Base-by-base conservation (phyloP, 1,139 yeast species). In the Pichia sp. region DNA sequence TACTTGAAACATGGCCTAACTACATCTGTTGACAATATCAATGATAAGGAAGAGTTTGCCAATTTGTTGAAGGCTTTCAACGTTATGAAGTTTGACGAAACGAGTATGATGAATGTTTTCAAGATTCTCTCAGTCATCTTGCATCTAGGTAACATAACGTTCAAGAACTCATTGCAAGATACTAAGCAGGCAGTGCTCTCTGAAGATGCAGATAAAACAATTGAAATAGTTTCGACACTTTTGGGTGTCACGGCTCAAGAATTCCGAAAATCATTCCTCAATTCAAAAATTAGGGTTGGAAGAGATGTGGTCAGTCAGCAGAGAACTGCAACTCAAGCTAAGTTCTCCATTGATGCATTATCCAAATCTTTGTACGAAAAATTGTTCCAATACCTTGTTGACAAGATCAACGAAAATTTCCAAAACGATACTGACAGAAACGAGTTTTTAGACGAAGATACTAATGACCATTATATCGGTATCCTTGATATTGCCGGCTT, bases 401-500 rank as follows among this genome's bases (percentile, higher is more conserved):
- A 70, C 41, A 72, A 75, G 37, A 84, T 93, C 51, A 93, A 93
- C 55, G 66, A 66, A n/a, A 81, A 76, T 38, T 67, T 88, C 32
- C 45, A 41, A 13, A 21, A 35, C 4, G 22, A 28, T 28, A n/a
- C 22, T n/a, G 8, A 5, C 13, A 10, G 10, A n/a, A 19, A 20
- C 29, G 34, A 23, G 5, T 32, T 33, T 15, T 23, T 28, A 6
- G 37, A 34, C 15, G 57, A 56, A 15, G 17, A 32, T 7, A 14
- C 5, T 29, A 12, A 15, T n/a, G 40, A 48, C 23, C 76, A 81
- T 40, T 88, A 81, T 49, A 86, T 91, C 49, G 98, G 99, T 3
- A 93, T 93, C 3, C 66, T 91, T 41, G 99, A 91, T 66, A 93
- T 91, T 51, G 97, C 97, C 0, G 99, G 98, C 7, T 93, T 91